Conservation (phyloP, 768 basidiomycete species). For the Hericium coralloides region DNA sequence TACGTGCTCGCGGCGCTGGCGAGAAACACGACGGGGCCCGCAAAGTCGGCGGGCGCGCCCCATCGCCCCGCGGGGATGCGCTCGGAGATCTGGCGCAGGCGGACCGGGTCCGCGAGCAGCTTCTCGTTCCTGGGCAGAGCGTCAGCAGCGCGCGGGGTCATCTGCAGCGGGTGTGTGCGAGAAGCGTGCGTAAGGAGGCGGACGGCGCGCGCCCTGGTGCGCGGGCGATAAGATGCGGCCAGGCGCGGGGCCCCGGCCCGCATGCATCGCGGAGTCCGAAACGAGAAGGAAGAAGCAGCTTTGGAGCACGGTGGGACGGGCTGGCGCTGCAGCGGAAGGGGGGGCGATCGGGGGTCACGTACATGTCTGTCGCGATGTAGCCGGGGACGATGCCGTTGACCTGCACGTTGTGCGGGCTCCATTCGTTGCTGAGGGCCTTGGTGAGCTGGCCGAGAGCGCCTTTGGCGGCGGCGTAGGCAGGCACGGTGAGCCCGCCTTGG, state of each 20-base stretch:
- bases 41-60: slow-evolving; percentile 60
- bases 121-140: slow-evolving; percentile 46
- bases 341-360: slow-evolving; percentile 17
- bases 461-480: slow-evolving; percentile 89
- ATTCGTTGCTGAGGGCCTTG: slow-evolving; percentile 89
- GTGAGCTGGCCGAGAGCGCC: slow-evolving; percentile 80
- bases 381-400: slow-evolving; percentile 87
- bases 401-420: slow-evolving; percentile 81
- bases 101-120: slow-evolving; percentile 50
- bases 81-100: slow-evolving; percentile 59
- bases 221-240: neutral
- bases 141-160: slow-evolving; percentile 1
- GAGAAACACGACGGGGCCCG: slow-evolving; percentile 57
- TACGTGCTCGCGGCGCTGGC: slow-evolving; percentile 58
- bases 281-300: neutral
- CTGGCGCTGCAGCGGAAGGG: neutral
- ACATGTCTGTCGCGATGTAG: slow-evolving; percentile 88
- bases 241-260: slow-evolving; percentile 8
- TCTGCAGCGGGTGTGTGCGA: neutral
- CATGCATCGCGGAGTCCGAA: neutral
- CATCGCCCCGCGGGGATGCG: slow-evolving; percentile 62
- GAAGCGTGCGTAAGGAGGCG: neutral
- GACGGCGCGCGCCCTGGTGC: neutral
- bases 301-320: slow-evolving; percentile 2
- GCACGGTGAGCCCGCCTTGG: slow-evolving; percentile 61